phyloP scores from a whole-genome alignment of 2,329 filamentous ascomycete species.

The Colletotrichum cordylinicola region DNA sequence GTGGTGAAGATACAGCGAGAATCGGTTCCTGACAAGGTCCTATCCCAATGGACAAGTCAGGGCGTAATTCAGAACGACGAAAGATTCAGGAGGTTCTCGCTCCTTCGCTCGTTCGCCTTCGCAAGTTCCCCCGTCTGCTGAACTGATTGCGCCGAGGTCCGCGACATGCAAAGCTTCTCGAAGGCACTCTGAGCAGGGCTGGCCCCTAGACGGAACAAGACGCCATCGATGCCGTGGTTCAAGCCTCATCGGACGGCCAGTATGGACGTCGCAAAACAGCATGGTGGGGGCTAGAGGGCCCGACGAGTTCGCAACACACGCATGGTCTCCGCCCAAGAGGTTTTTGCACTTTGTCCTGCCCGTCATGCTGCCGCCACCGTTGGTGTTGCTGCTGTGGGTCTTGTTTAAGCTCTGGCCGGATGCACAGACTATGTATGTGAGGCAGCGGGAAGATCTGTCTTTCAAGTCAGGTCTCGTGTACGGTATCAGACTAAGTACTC shows the following conservation, averaged over 20 bases:
- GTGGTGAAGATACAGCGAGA: not conserved
- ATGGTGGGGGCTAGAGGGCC: not conserved
- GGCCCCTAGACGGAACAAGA: not conserved
- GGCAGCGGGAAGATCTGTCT: not conserved
- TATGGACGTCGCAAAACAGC: not conserved
- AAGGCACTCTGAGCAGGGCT: not conserved
- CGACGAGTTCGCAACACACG: not conserved
- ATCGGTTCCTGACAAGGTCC: not conserved
- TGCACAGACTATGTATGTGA: not conserved
- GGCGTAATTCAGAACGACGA: not conserved
- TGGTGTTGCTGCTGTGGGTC: not conserved
- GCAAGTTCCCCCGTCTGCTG: not conserved
- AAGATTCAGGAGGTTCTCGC: not conserved
- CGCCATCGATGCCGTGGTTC: not conserved
- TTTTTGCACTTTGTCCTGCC: not conserved
- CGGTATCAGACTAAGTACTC: not conserved
- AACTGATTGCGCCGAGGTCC: not conserved
- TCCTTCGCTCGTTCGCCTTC: not conserved
- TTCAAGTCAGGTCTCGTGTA: not conserved
- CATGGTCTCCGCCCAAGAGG: not conserved
- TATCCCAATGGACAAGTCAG: not conserved
- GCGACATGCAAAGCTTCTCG: not conserved
- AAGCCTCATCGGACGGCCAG: not conserved
- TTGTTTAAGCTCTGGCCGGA: not conserved
- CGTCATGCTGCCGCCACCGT: not conserved